Percentiles rank a stretch among this genome's conserved stretches.
Conservation (phyloP, 306 rosid genomes). For the Rosa rugosa region DNA sequence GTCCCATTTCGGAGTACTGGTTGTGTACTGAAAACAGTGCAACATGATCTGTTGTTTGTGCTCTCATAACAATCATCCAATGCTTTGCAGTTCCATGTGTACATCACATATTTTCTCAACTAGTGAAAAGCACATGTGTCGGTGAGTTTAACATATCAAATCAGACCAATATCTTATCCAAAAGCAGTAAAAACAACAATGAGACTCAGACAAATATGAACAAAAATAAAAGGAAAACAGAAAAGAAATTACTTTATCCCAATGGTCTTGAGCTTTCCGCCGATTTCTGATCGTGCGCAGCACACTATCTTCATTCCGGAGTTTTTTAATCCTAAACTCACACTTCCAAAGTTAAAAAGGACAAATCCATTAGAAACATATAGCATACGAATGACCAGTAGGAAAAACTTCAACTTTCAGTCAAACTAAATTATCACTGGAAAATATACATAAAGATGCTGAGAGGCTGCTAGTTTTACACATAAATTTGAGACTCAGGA, state of each 20-base stretch:
- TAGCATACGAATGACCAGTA: neutral
- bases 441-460: neutral
- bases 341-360: slow-evolving; percentile 44
- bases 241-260: slow-evolving; percentile 75
- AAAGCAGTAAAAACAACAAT: slow-evolving; percentile 18
- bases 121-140: slow-evolving; percentile 32
- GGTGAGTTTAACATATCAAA: slow-evolving; percentile 14
- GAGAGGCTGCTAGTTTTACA: neutral
- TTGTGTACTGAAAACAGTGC: slow-evolving; percentile 46
- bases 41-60: slow-evolving; percentile 36
- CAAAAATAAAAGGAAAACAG: slow-evolving; percentile 19
- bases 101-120: slow-evolving; percentile 96
- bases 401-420: neutral
- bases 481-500: neutral
- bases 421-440: neutral
- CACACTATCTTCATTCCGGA: slow-evolving; percentile 73
- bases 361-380: neutral
- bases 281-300: slow-evolving; percentile 71
- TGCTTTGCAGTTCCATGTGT: slow-evolving; percentile 60
- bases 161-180: neutral
- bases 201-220: slow-evolving; percentile 5
- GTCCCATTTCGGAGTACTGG: slow-evolving; percentile 45
- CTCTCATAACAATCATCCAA: slow-evolving; percentile 38
- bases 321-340: slow-evolving; percentile 77
- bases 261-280: slow-evolving; percentile 74